A percentile compares a stretch with the other conserved stretches of the same genome.
Evolutionary conservation across 371 early-diverging fungal species (phyloP).

Genomic region (Mucor velutinosus): DNA sequence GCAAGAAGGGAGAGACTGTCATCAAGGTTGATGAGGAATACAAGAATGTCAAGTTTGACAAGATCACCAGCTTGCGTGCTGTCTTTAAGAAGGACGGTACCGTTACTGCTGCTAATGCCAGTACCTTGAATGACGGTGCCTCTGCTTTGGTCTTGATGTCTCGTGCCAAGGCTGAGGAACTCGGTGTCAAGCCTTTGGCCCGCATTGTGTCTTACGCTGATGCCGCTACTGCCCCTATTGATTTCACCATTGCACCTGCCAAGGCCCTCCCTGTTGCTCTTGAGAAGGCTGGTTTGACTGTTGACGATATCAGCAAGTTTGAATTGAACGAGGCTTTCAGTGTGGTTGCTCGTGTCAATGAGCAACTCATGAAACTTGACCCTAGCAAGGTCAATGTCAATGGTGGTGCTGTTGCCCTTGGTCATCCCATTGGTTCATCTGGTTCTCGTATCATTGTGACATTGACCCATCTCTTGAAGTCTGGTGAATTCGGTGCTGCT

Average conservation of each 20-base stretch:
- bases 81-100: constrained; percentile 76
- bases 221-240: constrained; percentile 84
- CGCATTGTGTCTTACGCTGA: constrained; percentile 77
- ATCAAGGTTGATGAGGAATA: constrained; percentile 87
- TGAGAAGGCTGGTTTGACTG: constrained; percentile 70
- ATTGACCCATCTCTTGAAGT: constrained; percentile 76
- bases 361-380: constrained; percentile 72
- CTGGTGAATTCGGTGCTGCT: constrained; percentile 83
- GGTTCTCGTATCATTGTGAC: constrained; percentile 91
- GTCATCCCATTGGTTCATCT: constrained; percentile 93
- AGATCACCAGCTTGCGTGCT: constrained; percentile 55
- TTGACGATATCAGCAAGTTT: constrained; percentile 78
- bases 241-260: constrained; percentile 94
- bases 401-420: constrained; percentile 93
- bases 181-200: constrained; percentile 86
- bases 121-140: constrained; percentile 95
- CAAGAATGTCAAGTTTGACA: constrained; percentile 77
- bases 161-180: constrained; percentile 70
- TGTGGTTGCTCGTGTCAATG: constrained; percentile 88
- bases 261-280: constrained; percentile 91
- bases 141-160: constrained; percentile 91
- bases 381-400: constrained; percentile 78
- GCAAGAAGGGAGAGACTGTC: constrained; percentile 71
- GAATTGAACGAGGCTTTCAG: constrained; percentile 97
- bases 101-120: constrained; percentile 96